Evolutionary conservation across 208 protist species (phyloP).

Genomic region (Leishmania tropica): DNA sequence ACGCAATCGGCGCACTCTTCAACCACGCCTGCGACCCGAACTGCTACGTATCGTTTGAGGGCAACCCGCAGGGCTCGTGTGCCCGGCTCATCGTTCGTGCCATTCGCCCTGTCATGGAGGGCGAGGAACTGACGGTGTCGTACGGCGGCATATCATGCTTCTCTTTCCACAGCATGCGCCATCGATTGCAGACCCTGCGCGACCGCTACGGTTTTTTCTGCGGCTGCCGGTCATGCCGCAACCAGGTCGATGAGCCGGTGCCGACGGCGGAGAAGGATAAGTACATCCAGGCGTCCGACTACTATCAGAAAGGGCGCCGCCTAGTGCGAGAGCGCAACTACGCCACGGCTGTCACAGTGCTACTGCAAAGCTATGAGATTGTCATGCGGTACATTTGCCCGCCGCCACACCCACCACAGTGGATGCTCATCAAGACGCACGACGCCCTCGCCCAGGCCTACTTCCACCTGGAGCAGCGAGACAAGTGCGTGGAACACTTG

Average conservation of each 20-base stretch:
- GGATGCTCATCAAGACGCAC: constrained; percentile 88
- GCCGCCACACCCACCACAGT: constrained; percentile 74
- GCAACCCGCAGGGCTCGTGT: constrained; percentile 73
- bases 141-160: constrained; percentile 76
- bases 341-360: constrained; percentile 74
- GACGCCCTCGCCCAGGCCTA: constrained; percentile 83
- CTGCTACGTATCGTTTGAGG: constrained; percentile 78
- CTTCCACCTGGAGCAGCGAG: constrained; percentile 65
- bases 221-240: constrained; percentile 58
- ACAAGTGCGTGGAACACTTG: constrained; percentile 83
- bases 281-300: constrained; percentile 84
- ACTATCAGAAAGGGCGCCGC: constrained; percentile 90
- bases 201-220: constrained; percentile 84
- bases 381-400: constrained; percentile 86
- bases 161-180: constrained; percentile 77
- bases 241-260: constrained; percentile 79
- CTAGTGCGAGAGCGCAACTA: constrained; percentile 81
- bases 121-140: constrained; percentile 82
- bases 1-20: constrained; percentile 56
- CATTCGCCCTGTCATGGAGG: constrained; percentile 66
- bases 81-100: constrained; percentile 55
- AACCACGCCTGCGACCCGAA: constrained; percentile 91
- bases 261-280: constrained; percentile 60
- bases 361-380: constrained; percentile 87
- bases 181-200: constrained; percentile 66